A percentile compares a stretch with the other conserved stretches of the same genome.
These are phyloP conservation scores for Pelargonium nanum DNA, from an alignment of 345 rosid species.

Conservation along the genomic window DNA sequence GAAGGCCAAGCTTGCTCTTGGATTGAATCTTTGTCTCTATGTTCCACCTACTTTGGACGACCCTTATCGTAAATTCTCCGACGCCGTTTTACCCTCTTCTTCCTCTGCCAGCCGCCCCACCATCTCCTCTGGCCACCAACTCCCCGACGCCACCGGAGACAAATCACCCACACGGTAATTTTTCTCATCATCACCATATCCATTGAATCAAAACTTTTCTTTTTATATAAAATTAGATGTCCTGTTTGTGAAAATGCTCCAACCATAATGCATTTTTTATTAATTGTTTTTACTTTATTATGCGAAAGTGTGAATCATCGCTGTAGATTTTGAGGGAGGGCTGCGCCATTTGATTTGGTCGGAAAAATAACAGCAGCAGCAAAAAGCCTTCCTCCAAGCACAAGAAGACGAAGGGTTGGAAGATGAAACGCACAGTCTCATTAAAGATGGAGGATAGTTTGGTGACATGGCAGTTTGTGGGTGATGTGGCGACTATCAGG, in stretches of 20 bases:
- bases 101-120: too few relatives aligned
- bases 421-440: too few relatives aligned
- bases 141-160: slow-evolving; percentile 34
- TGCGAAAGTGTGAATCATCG: not conserved
- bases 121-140: slow-evolving; percentile 53
- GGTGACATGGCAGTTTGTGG: too few relatives aligned
- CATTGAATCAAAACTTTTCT: not conserved
- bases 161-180: slow-evolving; percentile 60
- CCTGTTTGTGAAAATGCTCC: not conserved
- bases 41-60: slow-evolving; percentile 49
- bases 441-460: too few relatives aligned
- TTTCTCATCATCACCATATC: not conserved
- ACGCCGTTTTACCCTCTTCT: slow-evolving; percentile 7
- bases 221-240: not conserved
- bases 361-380: too few relatives aligned
- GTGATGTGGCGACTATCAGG: too few relatives aligned
- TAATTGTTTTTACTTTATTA: not conserved
- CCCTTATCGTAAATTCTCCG: slow-evolving; percentile 28
- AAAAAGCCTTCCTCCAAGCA: too few relatives aligned
- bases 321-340: not conserved
- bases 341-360: too few relatives aligned
- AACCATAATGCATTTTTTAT: not conserved
- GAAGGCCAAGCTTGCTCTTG: slow-evolving; percentile 65
- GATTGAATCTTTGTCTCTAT: slow-evolving; percentile 60
- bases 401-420: too few relatives aligned